Conservation (phyloP, 179 eudicot species). For the Spergularia azorica region DNA sequence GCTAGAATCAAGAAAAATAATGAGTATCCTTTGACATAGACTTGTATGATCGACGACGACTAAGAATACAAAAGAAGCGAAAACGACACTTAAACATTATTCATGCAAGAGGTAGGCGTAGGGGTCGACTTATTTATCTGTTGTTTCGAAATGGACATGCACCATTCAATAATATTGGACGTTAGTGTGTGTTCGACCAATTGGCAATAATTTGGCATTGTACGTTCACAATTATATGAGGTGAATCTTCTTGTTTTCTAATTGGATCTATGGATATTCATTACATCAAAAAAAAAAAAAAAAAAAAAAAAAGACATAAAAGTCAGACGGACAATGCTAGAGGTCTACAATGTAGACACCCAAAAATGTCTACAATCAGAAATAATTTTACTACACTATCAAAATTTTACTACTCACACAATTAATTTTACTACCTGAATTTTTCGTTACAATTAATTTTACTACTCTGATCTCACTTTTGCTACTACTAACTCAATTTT, state of each 20-base stretch:
- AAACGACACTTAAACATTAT: slow-evolving; percentile 8
- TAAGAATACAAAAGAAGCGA: slow-evolving; percentile 3
- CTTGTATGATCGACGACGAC: neutral
- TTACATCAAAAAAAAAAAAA: neutral
- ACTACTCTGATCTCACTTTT: no score
- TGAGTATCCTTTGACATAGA: neutral
- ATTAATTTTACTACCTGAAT: no score
- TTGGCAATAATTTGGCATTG: neutral
- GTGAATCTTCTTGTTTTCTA: neutral
- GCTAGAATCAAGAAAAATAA: neutral
- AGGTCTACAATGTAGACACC: no score
- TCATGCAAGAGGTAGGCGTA: neutral
- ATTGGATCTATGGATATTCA: no score
- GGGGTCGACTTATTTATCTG: slow-evolving; percentile 8
- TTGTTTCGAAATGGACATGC: slow-evolving; percentile 9
- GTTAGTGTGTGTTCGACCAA: neutral
- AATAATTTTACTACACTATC: no score
- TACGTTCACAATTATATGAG: neutral
- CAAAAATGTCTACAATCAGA: no score
- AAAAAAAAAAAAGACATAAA: neutral
- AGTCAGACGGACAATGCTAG: no score
- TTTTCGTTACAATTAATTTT: no score
- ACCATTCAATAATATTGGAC: neutral
- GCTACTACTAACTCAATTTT: no score
- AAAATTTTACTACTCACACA: no score